These are phyloP conservation scores for Aureobasidium leucospermi DNA, from an alignment of 2,329 filamentous ascomycete species.

Conservation along the genomic window DNA sequence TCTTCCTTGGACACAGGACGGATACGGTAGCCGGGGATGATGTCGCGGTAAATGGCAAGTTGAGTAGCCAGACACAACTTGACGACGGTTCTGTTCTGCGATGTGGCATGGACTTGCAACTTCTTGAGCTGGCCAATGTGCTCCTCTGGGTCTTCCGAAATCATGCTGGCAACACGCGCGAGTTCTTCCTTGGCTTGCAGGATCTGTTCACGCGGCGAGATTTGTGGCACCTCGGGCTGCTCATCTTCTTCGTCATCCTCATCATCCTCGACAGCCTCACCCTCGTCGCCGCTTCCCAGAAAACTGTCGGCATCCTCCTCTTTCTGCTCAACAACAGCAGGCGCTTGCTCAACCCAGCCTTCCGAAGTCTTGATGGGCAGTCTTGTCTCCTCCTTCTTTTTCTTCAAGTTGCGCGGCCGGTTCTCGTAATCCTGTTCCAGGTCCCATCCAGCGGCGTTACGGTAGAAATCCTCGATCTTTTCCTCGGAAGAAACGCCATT, in stretches of 20 bases:
- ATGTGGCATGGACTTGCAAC: slow-evolving; percentile 65
- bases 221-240: slow-evolving; percentile 49
- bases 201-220: slow-evolving; percentile 73
- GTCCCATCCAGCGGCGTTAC: slow-evolving; percentile 75
- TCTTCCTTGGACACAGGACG: slow-evolving; percentile 70
- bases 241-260: slow-evolving; percentile 41
- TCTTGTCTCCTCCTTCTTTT: slow-evolving; percentile 66
- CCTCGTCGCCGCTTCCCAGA: slow-evolving; percentile 49
- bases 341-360: slow-evolving; percentile 56
- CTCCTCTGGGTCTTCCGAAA: slow-evolving; percentile 93
- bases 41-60: slow-evolving; percentile 84
- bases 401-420: slow-evolving; percentile 63
- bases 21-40: slow-evolving; percentile 95
- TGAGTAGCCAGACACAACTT: slow-evolving; percentile 84
- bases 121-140: slow-evolving; percentile 72
- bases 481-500: slow-evolving; percentile 22
- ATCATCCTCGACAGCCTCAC: slow-evolving; percentile 26
- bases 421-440: slow-evolving; percentile 87
- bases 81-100: slow-evolving; percentile 64
- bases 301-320: slow-evolving; percentile 57
- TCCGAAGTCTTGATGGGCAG: slow-evolving; percentile 83
- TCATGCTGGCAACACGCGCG: slow-evolving; percentile 67
- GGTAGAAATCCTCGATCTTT: slow-evolving; percentile 27
- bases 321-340: slow-evolving; percentile 22
- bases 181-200: slow-evolving; percentile 85